Conservation (phyloP, 169 alveolate species). For the Babesia bigemina region DNA sequence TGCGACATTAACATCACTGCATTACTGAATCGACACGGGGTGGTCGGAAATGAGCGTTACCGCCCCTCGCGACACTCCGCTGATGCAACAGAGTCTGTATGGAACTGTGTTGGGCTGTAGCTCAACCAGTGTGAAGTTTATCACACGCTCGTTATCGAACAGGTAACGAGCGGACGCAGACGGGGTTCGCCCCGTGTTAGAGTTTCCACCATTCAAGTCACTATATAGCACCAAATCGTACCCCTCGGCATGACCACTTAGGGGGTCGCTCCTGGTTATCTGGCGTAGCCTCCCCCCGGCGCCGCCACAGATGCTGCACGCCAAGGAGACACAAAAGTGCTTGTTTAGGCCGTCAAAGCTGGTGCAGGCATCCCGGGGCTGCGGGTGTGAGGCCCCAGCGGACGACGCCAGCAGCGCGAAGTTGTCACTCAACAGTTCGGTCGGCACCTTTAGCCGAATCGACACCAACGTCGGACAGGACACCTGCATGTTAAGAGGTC, state of each 20-base stretch:
- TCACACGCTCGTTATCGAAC: conserved; percentile 18
- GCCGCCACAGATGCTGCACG: conserved; percentile 55
- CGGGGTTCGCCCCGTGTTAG: conserved; percentile 42
- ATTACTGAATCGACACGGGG: conserved; percentile 14
- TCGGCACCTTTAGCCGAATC: conserved; percentile 10
- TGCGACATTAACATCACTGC: background rate
- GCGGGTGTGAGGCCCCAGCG: background rate
- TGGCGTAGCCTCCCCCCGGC: conserved; percentile 37
- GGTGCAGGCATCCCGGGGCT: conserved; percentile 5
- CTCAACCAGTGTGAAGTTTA: conserved; percentile 55
- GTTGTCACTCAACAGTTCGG: conserved; percentile 16
- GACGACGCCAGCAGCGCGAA: conserved; percentile 28
- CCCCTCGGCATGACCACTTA: background rate
- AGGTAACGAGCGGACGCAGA: conserved; percentile 49
- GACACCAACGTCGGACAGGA: conserved; percentile 13
- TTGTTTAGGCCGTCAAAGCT: conserved; percentile 1
- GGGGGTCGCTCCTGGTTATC: background rate
- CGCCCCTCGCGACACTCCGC: conserved; percentile 15
- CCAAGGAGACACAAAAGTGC: conserved; percentile 16
- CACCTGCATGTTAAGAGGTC: background rate
- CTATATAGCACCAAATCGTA: conserved; percentile 41
- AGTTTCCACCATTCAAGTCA: conserved; percentile 55
- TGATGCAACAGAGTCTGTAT: conserved; percentile 27
- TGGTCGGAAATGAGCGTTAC: conserved; percentile 22
- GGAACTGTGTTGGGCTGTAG: conserved; percentile 24